Evolutionary conservation across 78 protist species (phyloP).

Genomic region (Dictyostelium brefeldianum): DNA sequence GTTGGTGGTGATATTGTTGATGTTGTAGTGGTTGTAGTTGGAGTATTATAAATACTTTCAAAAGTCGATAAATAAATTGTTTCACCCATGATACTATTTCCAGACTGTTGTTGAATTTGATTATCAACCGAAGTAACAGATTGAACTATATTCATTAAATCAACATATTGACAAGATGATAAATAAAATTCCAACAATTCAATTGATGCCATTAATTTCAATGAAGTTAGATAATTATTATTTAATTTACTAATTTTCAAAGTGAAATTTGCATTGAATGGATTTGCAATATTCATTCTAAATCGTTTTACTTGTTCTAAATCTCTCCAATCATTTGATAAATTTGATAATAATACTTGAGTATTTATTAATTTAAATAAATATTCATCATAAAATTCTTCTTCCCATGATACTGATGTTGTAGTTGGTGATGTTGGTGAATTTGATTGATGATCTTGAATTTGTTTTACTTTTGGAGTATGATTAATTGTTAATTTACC

Average conservation of each 20-base stretch:
- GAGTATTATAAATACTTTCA: not conserved
- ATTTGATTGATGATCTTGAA: not conserved
- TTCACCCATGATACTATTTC: not conserved
- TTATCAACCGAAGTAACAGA: not conserved
- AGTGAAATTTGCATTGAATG: slow-evolving; percentile 51
- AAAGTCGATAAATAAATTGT: not conserved
- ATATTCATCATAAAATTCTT: slow-evolving; percentile 77
- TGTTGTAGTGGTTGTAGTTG: not conserved
- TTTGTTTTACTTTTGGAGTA: not conserved
- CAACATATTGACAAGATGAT: slow-evolving; percentile 63
- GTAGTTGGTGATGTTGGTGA: not conserved
- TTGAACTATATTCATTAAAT: slow-evolving; percentile 46
- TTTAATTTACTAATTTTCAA: slow-evolving; percentile 39
- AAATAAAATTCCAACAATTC: slow-evolving; percentile 49
- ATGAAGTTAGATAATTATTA: slow-evolving; percentile 35
- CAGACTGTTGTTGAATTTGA: not conserved
- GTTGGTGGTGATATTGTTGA: not conserved
- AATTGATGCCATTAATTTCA: slow-evolving; percentile 30
- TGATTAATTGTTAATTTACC: slow-evolving; percentile 61
- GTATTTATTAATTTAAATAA: slow-evolving; percentile 38
- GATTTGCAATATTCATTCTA: slow-evolving; percentile 71
- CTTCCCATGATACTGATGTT: not conserved
- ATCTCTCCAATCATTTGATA: slow-evolving; percentile 50
- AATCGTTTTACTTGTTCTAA: slow-evolving; percentile 11
- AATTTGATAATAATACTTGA: slow-evolving; percentile 32